Percentiles rank a stretch among this genome's conserved stretches.
phyloP scores from a whole-genome alignment of 257 asterid genomes.

The Craterostigma plantagineum region DNA sequence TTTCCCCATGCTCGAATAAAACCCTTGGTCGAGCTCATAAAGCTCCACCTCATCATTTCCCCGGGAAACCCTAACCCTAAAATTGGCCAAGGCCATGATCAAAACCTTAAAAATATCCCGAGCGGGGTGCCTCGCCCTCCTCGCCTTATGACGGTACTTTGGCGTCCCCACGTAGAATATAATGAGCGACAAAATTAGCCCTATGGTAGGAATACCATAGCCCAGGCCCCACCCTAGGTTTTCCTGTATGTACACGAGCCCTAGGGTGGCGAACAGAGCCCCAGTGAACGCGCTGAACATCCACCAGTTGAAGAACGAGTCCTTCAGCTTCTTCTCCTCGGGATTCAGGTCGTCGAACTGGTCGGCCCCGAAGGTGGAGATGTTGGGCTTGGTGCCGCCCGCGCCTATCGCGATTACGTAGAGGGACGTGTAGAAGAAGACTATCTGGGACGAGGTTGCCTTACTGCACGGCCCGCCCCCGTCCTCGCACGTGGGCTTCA shows the following conservation, averaged over 20 bases:
- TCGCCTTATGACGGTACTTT: slow-evolving; percentile 50
- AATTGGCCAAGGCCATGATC: slow-evolving; percentile 27
- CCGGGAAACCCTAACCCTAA: slow-evolving; percentile 29
- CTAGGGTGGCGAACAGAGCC: slow-evolving; percentile 37
- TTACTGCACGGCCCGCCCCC: slow-evolving; percentile 67
- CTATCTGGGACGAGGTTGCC: slow-evolving; percentile 43
- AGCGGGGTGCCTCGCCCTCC: slow-evolving; percentile 40
- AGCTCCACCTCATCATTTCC: slow-evolving; percentile 20
- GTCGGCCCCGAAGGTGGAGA: slow-evolving; percentile 85
- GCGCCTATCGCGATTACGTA: slow-evolving; percentile 46
- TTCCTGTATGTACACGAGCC: slow-evolving; percentile 46
- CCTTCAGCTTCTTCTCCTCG: slow-evolving; percentile 41
- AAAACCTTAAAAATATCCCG: slow-evolving; percentile 37
- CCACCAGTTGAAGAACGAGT: slow-evolving; percentile 67
- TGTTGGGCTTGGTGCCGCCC: slow-evolving; percentile 58
- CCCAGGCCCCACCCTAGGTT: slow-evolving; percentile 73
- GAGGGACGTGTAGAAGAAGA: slow-evolving; percentile 39
- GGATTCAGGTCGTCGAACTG: slow-evolving; percentile 51
- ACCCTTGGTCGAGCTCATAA: slow-evolving; percentile 44
- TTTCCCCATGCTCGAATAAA: slow-evolving; percentile 28
- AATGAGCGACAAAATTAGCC: slow-evolving; percentile 35
- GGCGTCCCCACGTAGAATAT: slow-evolving; percentile 61
- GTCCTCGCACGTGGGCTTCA: slow-evolving; percentile 43
- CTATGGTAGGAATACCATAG: slow-evolving; percentile 34
- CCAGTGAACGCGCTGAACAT: slow-evolving; percentile 43